Evolutionary conservation across 164 flowering plant species (phyloP).

Genomic region (Pachysandra terminalis): DNA sequence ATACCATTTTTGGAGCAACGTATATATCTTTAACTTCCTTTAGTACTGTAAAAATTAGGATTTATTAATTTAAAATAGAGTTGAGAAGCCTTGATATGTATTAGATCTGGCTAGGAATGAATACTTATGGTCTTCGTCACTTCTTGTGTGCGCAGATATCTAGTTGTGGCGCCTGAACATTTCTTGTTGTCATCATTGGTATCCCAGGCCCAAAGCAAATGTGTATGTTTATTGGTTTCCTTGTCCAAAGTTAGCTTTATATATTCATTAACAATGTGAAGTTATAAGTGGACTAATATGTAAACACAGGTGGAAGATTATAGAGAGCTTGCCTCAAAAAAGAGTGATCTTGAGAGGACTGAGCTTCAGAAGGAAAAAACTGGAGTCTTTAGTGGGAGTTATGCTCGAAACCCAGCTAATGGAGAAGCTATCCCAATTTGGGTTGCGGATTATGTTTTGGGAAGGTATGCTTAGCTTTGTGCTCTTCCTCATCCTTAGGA

Average conservation of each 20-base stretch:
- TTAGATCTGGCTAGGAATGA: background rate
- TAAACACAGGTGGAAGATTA: conserved; percentile 83
- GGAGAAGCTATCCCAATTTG: conserved; percentile 91
- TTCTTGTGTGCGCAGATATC: conserved; percentile 55
- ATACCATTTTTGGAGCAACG: conserved; percentile 97
- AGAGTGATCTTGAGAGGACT: conserved; percentile 96
- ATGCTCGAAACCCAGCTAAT: conserved; percentile 84
- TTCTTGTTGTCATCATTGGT: conserved; percentile 51
- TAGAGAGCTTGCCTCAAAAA: conserved; percentile 70
- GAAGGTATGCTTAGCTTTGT: conserved; percentile 47
- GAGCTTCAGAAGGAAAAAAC: conserved; percentile 98
- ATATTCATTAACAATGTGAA: conserved; percentile 5
- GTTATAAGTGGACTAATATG: conserved; percentile 18
- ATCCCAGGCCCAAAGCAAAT: conserved; percentile 50
- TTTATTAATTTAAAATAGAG: conserved; percentile 1
- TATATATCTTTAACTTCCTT: conserved; percentile 26
- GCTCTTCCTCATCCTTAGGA: background rate
- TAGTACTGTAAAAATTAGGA: background rate
- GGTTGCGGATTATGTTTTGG: conserved; percentile 97
- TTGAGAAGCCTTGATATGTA: background rate
- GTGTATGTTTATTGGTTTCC: conserved; percentile 43
- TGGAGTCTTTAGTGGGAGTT: conserved; percentile 86
- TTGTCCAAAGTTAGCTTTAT: background rate
- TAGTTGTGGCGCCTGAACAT: conserved; percentile 96
- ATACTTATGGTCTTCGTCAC: background rate